Base-by-base conservation (phyloP, 2,329 filamentous ascomycete genomes). In the Akanthomyces uredinophilus region DNA sequence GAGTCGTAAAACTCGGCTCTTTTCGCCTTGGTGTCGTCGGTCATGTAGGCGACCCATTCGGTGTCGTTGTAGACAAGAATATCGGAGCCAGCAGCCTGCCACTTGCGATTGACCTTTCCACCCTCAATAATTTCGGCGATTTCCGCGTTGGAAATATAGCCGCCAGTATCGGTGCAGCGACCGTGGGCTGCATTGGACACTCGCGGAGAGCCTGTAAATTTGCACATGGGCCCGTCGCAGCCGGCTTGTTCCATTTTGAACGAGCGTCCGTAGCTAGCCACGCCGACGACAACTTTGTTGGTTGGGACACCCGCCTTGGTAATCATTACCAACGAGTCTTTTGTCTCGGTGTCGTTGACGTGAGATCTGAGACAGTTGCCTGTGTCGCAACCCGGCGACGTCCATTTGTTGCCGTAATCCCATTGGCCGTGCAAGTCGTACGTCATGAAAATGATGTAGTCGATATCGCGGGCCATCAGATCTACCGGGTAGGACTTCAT, bases 301-400 rank as follows among this genome's bases (percentile, higher is more conserved):
- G 70, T 66, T 0, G 68, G 65, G 0, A 70, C 68, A 5, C 71
- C 71, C 1, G 71, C 72, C 44, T 72, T 73, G 8, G 75, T 79
- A 20, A 71, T 64, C 68, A 75, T 75, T 5, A 68, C 59, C 5
- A 79, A 63, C 0, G 75, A 57, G 10, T 64, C 66, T 0, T 64
- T 58, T 0, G 74, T 77, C 64, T 79, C 74, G 0, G 69, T 77
- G 20, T 70, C 24, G 62, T 77, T 78, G 60, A 77, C 67, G 41
- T 76, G 68, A 16, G 64, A 69, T 3, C 73, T 69, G 0, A 78
- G 68, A 60, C 74, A 77, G 49, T 72, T 74, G 7, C 75, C 75
- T 0, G 56, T 58, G 1, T 52, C 60, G 51, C 73, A 75, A 4
- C 68, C 70, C 3, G 61, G 53, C 4, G 63, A 64, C 0, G 70